Base-by-base conservation (phyloP, 2,329 filamentous ascomycete genomes). In the Parafenestella ontariensis region DNA sequence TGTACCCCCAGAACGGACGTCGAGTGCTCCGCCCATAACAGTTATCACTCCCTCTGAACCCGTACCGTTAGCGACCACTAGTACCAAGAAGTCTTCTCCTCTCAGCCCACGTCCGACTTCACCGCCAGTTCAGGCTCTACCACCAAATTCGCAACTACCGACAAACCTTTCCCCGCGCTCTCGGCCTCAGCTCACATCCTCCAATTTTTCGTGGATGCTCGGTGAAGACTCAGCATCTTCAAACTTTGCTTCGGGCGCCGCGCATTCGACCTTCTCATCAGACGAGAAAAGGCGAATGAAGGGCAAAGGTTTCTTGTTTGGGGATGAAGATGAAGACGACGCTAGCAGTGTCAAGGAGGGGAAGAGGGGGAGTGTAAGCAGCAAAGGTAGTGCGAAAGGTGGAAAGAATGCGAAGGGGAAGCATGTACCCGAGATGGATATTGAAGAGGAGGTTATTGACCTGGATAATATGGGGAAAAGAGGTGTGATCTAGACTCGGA, bases 171-270 rank as follows among this genome's bases (percentile, higher is more conserved):
- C 66, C 7, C 66, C 40, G 76, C 83, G 66, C n/a, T 61, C 85
- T 18, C 82, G 88, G 20, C 89, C 88, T 3, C 85, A 83, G 0
- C 80, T 92, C 29, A 88, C 88, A 1, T 88, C 90, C 61, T 91
- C 89, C 7, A 89, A 87, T 3, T 92, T 91, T 72, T 87, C 89
- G 1, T 92, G 88, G 88, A 92, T 92, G 89, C 80, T 92, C 4
- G 73, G 72, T 15, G 69, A 74, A 33, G 74, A 74, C n/a, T 69
- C 68, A 8, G 61, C 61, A 17, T 63, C 70, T 21, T 72, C 69
- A 20, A 66, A 70, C 39, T 76, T 77, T 37, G 72, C 71, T 8
- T 68, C 73, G 0, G 67, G 71, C 11, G 57, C 70, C 2, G 71
- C 70, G 24, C 74, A 74, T 36, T 69, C 68, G 0, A 68, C 70